These are phyloP conservation scores for Elsinoe necatrix DNA, from an alignment of 2,329 filamentous ascomycete species.

Conservation along the genomic window DNA sequence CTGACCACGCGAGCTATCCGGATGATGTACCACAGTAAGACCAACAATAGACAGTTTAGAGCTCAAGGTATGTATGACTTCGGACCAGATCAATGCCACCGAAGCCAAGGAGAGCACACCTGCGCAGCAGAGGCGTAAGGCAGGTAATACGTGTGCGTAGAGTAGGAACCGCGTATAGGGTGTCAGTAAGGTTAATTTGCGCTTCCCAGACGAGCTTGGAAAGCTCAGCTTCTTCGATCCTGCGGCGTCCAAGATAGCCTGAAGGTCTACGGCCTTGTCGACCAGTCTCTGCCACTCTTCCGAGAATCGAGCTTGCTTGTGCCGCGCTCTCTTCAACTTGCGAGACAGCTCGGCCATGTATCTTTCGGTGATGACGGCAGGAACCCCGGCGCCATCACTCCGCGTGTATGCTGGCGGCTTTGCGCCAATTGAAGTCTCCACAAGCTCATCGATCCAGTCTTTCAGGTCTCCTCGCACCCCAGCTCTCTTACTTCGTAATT, in stretches of 20 bases:
- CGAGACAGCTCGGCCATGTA: conserved; percentile 86
- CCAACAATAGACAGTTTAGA: conserved; percentile 60
- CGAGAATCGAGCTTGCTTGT: conserved; percentile 72
- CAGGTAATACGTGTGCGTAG: conserved; percentile 66
- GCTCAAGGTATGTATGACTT: conserved; percentile 64
- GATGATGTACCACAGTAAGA: conserved; percentile 65
- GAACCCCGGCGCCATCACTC: conserved; percentile 37
- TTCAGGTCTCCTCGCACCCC: conserved; percentile 66
- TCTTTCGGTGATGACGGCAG: conserved; percentile 81
- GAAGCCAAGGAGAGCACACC: conserved; percentile 65
- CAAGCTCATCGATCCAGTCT: conserved; percentile 94
- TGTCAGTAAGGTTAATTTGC: conserved; percentile 53
- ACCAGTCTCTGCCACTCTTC: conserved; percentile 80
- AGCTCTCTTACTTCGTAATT: conserved; percentile 71
- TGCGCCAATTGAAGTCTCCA: conserved; percentile 55
- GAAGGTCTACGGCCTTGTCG: conserved; percentile 62
- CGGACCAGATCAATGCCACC: conserved; percentile 81
- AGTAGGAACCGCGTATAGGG: conserved; percentile 75
- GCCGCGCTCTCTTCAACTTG: conserved; percentile 69
- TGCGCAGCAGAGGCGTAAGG: conserved; percentile 56
- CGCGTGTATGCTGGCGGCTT: conserved; percentile 51
- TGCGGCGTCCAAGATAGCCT: conserved; percentile 75
- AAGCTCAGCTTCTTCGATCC: conserved; percentile 75
- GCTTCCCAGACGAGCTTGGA: conserved; percentile 24
- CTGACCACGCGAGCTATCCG: conserved; percentile 59